phyloP scores from a whole-genome alignment of 805 yeast genomes.

The Candida bentonensis region DNA sequence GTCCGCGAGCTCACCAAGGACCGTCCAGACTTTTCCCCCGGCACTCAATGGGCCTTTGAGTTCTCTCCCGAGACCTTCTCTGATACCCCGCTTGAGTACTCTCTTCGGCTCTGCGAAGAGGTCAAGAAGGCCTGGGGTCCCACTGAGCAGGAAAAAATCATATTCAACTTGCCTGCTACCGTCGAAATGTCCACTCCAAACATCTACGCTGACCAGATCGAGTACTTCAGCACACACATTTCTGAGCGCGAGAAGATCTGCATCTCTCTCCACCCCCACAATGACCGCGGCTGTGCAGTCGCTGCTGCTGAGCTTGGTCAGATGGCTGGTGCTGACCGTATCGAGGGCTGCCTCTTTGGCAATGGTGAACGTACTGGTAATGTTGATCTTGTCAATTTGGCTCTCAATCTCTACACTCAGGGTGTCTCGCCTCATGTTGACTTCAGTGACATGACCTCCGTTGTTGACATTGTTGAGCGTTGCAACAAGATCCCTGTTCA shows the following conservation, averaged over 20 bases:
- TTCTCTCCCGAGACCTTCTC: conserved; percentile 73
- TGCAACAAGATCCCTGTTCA: conserved; percentile 73
- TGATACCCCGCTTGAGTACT: conserved; percentile 53
- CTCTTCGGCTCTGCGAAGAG: conserved; percentile 55
- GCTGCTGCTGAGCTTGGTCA: conserved; percentile 77
- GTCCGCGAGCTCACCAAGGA: conserved; percentile 61
- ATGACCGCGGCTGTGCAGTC: conserved; percentile 80
- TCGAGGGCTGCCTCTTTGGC: conserved; percentile 75
- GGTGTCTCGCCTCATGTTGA: conserved; percentile 61
- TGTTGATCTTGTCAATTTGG: conserved; percentile 68
- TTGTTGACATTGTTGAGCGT: conserved; percentile 61
- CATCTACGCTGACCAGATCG: conserved; percentile 74
- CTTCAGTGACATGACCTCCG: conserved; percentile 49
- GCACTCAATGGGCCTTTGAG: conserved; percentile 60
- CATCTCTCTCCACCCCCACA: conserved; percentile 70
- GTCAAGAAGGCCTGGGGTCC: conserved; percentile 70
- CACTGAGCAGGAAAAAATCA: conserved; percentile 46
- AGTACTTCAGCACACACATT: conserved; percentile 49
- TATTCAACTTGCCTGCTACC: conserved; percentile 74
- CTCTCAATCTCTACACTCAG: conserved; percentile 65
- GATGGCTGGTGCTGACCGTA: conserved; percentile 78
- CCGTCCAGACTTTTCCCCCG: conserved; percentile 17
- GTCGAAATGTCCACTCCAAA: conserved; percentile 75
- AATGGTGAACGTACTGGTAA: conserved; percentile 84
- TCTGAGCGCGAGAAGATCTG: conserved; percentile 56